A percentile compares a stretch with the other conserved stretches of the same genome.
Conservation (phyloP, 2,329 filamentous ascomycete genomes). For the Hypoxylon rubiginosum region DNA sequence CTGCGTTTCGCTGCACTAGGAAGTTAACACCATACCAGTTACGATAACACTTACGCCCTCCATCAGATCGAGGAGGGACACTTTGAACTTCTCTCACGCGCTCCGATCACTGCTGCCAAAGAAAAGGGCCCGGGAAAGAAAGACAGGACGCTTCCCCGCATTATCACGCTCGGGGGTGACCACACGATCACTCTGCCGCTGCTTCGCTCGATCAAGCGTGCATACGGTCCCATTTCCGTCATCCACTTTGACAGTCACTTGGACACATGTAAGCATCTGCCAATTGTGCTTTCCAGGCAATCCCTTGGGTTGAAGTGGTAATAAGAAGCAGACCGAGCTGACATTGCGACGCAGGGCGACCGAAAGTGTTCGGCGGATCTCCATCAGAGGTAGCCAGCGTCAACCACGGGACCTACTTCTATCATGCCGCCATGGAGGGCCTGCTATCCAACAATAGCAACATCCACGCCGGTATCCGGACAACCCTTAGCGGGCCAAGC, state of each 20-base stretch:
- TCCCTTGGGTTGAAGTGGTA: background rate
- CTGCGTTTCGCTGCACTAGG: background rate
- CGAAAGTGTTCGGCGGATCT: slow-evolving; percentile 87
- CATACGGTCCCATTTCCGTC: slow-evolving; percentile 70
- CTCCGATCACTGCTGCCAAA: slow-evolving; percentile 76
- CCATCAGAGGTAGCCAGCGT: slow-evolving; percentile 80
- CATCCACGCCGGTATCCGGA: slow-evolving; percentile 88
- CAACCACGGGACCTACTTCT: slow-evolving; percentile 92
- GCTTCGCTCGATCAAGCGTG: slow-evolving; percentile 70
- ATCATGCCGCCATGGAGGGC: slow-evolving; percentile 82
- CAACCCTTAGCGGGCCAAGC: slow-evolving; percentile 79
- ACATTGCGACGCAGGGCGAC: slow-evolving; percentile 69
- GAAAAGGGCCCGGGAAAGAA: slow-evolving; percentile 76
- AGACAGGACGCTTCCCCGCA: slow-evolving; percentile 80
- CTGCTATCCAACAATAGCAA: slow-evolving; percentile 84
- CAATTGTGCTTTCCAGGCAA: slow-evolving; percentile 45
- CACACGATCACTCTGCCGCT: slow-evolving; percentile 72
- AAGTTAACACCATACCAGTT: slow-evolving; percentile 60
- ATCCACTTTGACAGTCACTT: slow-evolving; percentile 74
- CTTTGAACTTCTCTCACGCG: slow-evolving; percentile 77
- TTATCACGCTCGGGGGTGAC: slow-evolving; percentile 80
- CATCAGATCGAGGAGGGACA: slow-evolving; percentile 89
- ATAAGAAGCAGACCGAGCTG: background rate
- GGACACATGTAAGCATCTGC: slow-evolving; percentile 70
- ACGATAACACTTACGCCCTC: slow-evolving; percentile 85